Evolutionary conservation across 768 basidiomycete species (phyloP).

Genomic region (Tylopilus sp.): DNA sequence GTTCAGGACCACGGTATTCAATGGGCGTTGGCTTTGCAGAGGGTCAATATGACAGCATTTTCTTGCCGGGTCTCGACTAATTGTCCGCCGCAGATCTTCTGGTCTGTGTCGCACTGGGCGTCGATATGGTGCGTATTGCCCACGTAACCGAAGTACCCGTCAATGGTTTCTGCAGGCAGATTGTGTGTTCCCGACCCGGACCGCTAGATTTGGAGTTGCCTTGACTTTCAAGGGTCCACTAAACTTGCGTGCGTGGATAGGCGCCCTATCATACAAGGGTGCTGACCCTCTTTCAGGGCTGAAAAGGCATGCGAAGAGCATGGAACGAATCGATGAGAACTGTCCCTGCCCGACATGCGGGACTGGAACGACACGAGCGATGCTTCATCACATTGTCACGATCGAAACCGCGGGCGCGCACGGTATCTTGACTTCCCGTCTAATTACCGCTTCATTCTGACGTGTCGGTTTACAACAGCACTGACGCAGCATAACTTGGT

Average conservation of each 20-base stretch:
- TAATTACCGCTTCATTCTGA: slow-evolving; percentile 19
- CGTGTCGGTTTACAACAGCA: slow-evolving; percentile 40
- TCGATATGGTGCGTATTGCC: slow-evolving; percentile 70
- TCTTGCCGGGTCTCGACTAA: neutral
- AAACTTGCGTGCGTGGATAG: slow-evolving; percentile 58
- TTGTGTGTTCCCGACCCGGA: slow-evolving; percentile 91
- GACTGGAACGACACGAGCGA: slow-evolving; percentile 62
- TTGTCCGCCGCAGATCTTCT: slow-evolving; percentile 59
- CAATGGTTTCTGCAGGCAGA: slow-evolving; percentile 57
- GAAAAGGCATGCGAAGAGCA: slow-evolving; percentile 65
- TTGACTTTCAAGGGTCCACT: slow-evolving; percentile 78
- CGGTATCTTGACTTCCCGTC: slow-evolving; percentile 41
- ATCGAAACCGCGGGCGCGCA: slow-evolving; percentile 86
- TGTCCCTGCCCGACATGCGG: slow-evolving; percentile 89
- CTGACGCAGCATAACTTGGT: slow-evolving; percentile 80
- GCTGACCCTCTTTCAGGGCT: slow-evolving; percentile 35
- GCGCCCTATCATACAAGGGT: neutral
- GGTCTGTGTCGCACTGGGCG: slow-evolving; percentile 87
- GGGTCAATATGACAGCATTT: slow-evolving; percentile 42
- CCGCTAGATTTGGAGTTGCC: slow-evolving; percentile 88
- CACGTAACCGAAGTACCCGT: neutral
- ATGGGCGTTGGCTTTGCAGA: slow-evolving; percentile 95
- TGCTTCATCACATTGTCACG: slow-evolving; percentile 71
- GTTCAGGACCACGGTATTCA: slow-evolving; percentile 77
- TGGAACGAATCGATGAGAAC: slow-evolving; percentile 64